Base-by-base conservation (phyloP, 2,329 filamentous ascomycete genomes). In the Ophiocordyceps camponoti-leonardi region DNA sequence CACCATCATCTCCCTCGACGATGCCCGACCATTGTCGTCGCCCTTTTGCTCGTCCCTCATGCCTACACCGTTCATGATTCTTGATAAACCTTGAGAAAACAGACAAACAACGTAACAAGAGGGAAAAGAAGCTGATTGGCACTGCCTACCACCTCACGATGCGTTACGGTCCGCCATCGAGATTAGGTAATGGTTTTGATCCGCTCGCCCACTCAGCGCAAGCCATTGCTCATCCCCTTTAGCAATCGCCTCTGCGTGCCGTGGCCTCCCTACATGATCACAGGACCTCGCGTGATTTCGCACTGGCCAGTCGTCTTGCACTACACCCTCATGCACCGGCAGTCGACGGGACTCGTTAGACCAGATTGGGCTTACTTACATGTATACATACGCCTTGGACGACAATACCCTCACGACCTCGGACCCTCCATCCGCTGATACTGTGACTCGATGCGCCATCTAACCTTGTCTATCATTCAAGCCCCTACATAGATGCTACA, bases 161-260 rank as follows among this genome's bases (percentile, higher is more conserved):
- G 35, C 35, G 7, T 26, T 26, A 37, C 35, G 2, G 8, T 6
- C 5, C 35, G 35, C 53, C 54, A 54, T 58, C 53, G 52, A 48
- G 50, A 61, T 62, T 62, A 62, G 53, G 59, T 62, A 62, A 62
- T 58, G 58, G 50, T 56, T 59, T 60, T 54, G 51, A 50, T 16
- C 47, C 40, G 47, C 50, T 59, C 57, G 58, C n/a, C 59, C 59
- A 62, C 57, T 61, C 58, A 61, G 55, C 19, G 18, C 16, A 47
- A 45, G 45, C 44, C 22, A 45, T 47, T 45, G 43, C 44, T 53
- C 49, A 62, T 56, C 56, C 56, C 10, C 33, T 40, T 47, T 43
- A 45, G 39, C 40, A 47, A 47, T 37, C 35, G 35, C 16, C 35
- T 18, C 30, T 31, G 6, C 11, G 30, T 12, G 30, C 16, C 35